Evolutionary conservation across 208 protist species (phyloP).

Genomic region (Crithidia fasciculata): DNA sequence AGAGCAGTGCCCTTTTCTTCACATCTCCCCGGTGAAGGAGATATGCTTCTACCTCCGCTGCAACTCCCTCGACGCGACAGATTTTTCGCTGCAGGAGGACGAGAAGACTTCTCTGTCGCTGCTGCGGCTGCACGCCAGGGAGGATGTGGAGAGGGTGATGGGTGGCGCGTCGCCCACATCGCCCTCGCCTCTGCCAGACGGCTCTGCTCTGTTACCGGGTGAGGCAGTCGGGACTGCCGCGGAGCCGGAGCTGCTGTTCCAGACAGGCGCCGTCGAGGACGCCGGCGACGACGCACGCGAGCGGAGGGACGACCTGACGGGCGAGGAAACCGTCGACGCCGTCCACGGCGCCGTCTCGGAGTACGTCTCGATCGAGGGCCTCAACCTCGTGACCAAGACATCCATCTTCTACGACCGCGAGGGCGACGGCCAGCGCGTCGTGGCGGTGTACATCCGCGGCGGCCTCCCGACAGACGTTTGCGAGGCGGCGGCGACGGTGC

Average conservation of each 20-base stretch:
- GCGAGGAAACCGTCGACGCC: slow-evolving; percentile 71
- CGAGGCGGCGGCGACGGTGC: slow-evolving; percentile 42
- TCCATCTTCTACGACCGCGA: slow-evolving; percentile 59
- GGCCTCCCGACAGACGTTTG: slow-evolving; percentile 61
- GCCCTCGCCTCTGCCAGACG: not conserved
- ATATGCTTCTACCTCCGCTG: slow-evolving; percentile 53
- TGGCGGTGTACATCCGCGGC: slow-evolving; percentile 69
- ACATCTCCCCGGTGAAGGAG: slow-evolving; percentile 64
- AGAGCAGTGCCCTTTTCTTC: slow-evolving; percentile 56
- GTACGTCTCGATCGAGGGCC: slow-evolving; percentile 68
- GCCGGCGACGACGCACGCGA: slow-evolving; percentile 13
- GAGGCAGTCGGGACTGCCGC: not conserved
- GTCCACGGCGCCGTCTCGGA: slow-evolving; percentile 32
- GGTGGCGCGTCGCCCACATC: not conserved
- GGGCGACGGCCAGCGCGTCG: slow-evolving; percentile 51
- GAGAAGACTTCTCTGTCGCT: slow-evolving; percentile 1
- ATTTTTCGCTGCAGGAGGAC: not conserved
- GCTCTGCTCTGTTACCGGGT: not conserved
- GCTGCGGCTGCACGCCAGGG: slow-evolving; percentile 21
- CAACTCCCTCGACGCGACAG: slow-evolving; percentile 8
- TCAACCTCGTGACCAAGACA: slow-evolving; percentile 65
- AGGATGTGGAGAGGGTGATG: slow-evolving; percentile 19
- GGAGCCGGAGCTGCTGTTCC: slow-evolving; percentile 11
- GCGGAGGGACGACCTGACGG: slow-evolving; percentile 52
- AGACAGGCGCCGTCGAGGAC: slow-evolving; percentile 21